These are phyloP conservation scores for Pogostemon cablin DNA, from an alignment of 257 asterid species.

Conservation along the genomic window DNA sequence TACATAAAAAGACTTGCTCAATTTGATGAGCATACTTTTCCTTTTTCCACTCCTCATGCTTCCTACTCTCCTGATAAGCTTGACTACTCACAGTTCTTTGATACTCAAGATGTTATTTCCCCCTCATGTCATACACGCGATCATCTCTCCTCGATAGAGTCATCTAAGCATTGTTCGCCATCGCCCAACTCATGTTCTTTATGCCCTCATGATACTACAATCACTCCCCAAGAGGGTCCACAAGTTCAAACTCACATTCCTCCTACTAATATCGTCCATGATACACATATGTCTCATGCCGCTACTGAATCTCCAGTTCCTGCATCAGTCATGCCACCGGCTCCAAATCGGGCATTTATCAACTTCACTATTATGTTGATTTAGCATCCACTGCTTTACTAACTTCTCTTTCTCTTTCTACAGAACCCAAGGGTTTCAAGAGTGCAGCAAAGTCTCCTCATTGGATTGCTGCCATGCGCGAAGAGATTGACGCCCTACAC, in stretches of 20 bases:
- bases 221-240: neutral
- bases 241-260: neutral
- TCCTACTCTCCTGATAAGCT: no score
- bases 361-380: neutral
- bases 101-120: neutral
- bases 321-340: no score
- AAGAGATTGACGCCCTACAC: no score
- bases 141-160: neutral
- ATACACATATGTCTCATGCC: neutral
- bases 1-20: neutral
- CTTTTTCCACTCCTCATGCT: no score
- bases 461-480: no score
- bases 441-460: no score
- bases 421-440: neutral
- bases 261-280: no score
- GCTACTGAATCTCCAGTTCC: neutral
- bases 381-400: neutral
- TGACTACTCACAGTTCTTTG: neutral
- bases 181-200: neutral
- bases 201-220: neutral
- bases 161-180: no score
- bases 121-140: neutral
- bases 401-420: neutral
- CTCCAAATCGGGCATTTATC: no score
- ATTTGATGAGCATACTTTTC: no score